Percentiles rank a stretch among this genome's conserved stretches.
phyloP scores from a whole-genome alignment of 768 basidiomycete genomes.

The Suillus subaureus region DNA sequence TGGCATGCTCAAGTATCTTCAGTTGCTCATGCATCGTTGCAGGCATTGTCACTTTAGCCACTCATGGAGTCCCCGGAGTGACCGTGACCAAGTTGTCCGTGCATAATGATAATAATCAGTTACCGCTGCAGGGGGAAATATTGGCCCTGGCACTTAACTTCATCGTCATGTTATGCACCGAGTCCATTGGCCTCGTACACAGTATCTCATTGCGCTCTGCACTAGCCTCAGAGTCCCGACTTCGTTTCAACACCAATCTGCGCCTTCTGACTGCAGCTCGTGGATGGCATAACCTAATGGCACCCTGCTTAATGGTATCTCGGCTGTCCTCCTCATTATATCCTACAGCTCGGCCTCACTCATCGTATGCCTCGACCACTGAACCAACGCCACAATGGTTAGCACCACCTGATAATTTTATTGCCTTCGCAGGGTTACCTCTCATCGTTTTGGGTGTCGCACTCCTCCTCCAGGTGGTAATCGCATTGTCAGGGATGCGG shows the following conservation, averaged over 20 bases:
- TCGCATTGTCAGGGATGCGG: conserved; percentile 26
- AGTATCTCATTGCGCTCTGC: conserved; percentile 28
- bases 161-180: conserved; percentile 30
- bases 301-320: conserved; percentile 20
- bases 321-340: conserved; percentile 31
- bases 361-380: no score
- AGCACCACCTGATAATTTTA: neutral
- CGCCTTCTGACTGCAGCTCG: conserved; percentile 27
- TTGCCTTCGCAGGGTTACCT: conserved; percentile 28
- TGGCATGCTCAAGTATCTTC: conserved; percentile 25
- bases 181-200: conserved; percentile 32
- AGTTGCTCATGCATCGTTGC: conserved; percentile 24
- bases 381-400: conserved; percentile 9
- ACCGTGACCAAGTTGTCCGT: no score
- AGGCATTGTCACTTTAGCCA: conserved; percentile 24
- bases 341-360: conserved; percentile 32
- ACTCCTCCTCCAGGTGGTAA: conserved; percentile 25
- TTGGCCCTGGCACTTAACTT: conserved; percentile 27
- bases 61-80: conserved; percentile 7
- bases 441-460: conserved; percentile 29
- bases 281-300: conserved; percentile 27
- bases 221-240: conserved; percentile 25
- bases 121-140: conserved; percentile 15
- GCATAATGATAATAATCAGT: no score
- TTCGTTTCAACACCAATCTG: conserved; percentile 34